Percentiles rank a stretch among this genome's conserved stretches.
phyloP scores from a whole-genome alignment of 2,329 filamentous ascomycete species.

The Cryphonectria naterciae region DNA sequence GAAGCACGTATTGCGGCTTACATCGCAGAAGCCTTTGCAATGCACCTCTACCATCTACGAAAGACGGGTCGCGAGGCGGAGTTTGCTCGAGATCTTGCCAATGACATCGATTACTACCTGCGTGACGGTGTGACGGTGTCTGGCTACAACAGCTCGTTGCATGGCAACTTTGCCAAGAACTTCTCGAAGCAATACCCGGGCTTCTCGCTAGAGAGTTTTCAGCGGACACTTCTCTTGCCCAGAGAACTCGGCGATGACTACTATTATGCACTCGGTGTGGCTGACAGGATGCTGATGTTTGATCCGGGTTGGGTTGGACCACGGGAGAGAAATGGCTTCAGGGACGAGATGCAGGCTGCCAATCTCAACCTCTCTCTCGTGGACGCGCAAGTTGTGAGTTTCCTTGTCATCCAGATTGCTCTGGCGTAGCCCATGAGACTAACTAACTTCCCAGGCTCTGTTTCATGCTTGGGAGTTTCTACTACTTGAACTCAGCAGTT shows the following conservation, averaged over 20 bases:
- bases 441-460: slow-evolving; percentile 59
- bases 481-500: slow-evolving; percentile 78
- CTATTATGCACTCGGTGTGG: slow-evolving; percentile 81
- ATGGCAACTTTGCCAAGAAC: slow-evolving; percentile 83
- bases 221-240: slow-evolving; percentile 70
- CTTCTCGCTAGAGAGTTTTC: slow-evolving; percentile 77
- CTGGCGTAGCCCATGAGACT: background rate
- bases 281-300: slow-evolving; percentile 74
- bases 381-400: slow-evolving; percentile 82
- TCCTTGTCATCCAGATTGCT: background rate
- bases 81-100: slow-evolving; percentile 72
- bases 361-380: slow-evolving; percentile 92
- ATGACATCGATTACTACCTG: slow-evolving; percentile 78
- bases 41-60: slow-evolving; percentile 85
- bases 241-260: slow-evolving; percentile 74
- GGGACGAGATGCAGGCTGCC: slow-evolving; percentile 79
- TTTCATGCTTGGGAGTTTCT: slow-evolving; percentile 90
- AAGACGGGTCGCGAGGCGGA: slow-evolving; percentile 70
- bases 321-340: slow-evolving; percentile 70
- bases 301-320: slow-evolving; percentile 77
- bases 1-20: slow-evolving; percentile 77
- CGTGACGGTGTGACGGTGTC: slow-evolving; percentile 78
- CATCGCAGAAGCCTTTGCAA: slow-evolving; percentile 84
- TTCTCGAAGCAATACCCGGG: slow-evolving; percentile 77
- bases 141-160: slow-evolving; percentile 84